Evolutionary conservation across 2,329 filamentous ascomycete genomes (phyloP).

Genomic region (Trichophyton simii): DNA sequence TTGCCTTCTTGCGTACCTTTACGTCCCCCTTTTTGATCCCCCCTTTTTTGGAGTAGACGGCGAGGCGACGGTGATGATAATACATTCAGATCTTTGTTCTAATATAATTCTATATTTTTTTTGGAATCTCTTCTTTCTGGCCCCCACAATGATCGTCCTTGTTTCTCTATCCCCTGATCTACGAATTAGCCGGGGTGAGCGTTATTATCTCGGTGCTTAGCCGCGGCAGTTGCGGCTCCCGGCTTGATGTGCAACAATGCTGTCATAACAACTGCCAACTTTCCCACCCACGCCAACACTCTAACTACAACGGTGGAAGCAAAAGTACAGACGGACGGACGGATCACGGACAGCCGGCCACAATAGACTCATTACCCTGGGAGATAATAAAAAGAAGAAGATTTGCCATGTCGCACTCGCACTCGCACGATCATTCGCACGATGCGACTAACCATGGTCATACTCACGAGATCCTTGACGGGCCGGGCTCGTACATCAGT

Average conservation of each 20-base stretch:
- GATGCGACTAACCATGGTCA: constrained; percentile 66
- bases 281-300: not conserved
- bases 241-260: not conserved
- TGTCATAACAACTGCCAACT: not conserved
- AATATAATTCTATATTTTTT: not conserved
- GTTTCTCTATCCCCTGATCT: not conserved
- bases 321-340: too few relatives aligned
- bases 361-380: not conserved
- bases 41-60: constrained; percentile 1
- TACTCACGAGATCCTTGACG: constrained; percentile 87
- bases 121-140: not conserved
- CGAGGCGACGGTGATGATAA: not conserved
- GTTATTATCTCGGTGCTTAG: not conserved
- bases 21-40: not conserved
- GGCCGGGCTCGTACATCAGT: constrained; percentile 76
- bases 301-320: too few relatives aligned
- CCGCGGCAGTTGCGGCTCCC: not conserved
- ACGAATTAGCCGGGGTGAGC: not conserved
- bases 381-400: not conserved
- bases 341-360: not conserved
- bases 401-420: constrained; percentile 13
- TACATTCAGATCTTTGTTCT: not conserved
- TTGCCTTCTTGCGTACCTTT: not conserved
- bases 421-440: constrained; percentile 43
- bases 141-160: not conserved